Evolutionary conservation across 345 rosid species (phyloP), one percentile per base, ranked within the genome.

Genomic region (Rhodomyrtus tomentosa): DNA sequence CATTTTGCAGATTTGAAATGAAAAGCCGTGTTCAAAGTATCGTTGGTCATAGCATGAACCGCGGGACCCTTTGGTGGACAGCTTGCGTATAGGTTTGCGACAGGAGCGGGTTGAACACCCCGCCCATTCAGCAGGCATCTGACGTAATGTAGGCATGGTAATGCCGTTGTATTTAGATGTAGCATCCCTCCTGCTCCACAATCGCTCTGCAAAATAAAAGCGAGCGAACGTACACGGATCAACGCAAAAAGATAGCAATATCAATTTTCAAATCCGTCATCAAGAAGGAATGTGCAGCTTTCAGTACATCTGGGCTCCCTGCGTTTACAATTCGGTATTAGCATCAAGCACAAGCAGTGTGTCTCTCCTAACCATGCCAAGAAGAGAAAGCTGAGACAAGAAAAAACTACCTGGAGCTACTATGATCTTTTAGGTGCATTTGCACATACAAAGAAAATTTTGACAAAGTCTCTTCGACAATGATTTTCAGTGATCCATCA

Each of bases 21-120:
- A 58, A 81, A 76, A n/a, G 50, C 9, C 10, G 13, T 38, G 56
- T 72, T 82, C 24, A 16, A 73, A 74, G 86, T 82, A 55, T 92
- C 89, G 94, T 58, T 93, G 98, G 86, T 81, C 93, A 84, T 93
- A 95, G 92, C 98, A 94, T 68, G 98, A 93, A 3, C 96, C 96
- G 1, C 96, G 1, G 96, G 95, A 82, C 95, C 97, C 0, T 40
- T 36, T 10, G 99, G 98, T 48, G 93, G 90, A 27, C 84, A 85
- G 74, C 96, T 86, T 3, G 95, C 98, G 42, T 91, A 90, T 27
- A 27, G 12, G 83, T 92, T 95, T 20, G 89, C 68, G 48, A 92
- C 95, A 0, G 98, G 98, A 88, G 98, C 95, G 10, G 98, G 98
- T 81, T 87, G 93, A 86, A 95, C 91, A 54, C 98, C 98, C 0